These are phyloP conservation scores for Fraxinus sp. DNA, from an alignment of 305 asterid genomes.

Conservation along the genomic window DNA sequence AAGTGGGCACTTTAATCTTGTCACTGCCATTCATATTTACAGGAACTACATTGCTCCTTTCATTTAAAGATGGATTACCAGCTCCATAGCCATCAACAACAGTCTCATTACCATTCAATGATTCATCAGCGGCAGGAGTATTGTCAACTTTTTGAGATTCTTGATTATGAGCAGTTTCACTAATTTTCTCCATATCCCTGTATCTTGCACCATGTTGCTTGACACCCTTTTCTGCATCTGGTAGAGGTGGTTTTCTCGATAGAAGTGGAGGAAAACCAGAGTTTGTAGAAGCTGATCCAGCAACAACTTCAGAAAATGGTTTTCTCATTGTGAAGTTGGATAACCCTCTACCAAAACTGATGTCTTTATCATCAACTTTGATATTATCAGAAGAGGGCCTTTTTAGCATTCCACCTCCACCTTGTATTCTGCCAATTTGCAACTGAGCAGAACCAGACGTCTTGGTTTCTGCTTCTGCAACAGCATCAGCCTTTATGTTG, in stretches of 20 bases:
- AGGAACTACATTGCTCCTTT: conserved; percentile 43
- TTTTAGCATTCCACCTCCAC: conserved; percentile 43
- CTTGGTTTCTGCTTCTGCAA: conserved; percentile 35
- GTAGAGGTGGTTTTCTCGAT: conserved; percentile 49
- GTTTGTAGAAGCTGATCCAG: conserved; percentile 67
- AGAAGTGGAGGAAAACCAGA: conserved; percentile 84
- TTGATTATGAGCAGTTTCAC: conserved; percentile 41
- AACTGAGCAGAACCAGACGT: conserved; percentile 36
- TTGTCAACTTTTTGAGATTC: conserved; percentile 38
- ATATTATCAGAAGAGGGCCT: conserved; percentile 35
- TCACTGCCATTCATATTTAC: conserved; percentile 28
- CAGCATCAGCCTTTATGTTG: conserved; percentile 36
- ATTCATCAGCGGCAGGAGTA: conserved; percentile 34
- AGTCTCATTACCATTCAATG: conserved; percentile 29
- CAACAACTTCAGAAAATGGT: conserved; percentile 94
- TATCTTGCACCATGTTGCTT: conserved; percentile 42
- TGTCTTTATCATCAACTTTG: conserved; percentile 38
- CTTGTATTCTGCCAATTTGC: conserved; percentile 34
- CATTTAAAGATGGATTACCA: conserved; percentile 45
- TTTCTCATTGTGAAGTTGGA: conserved; percentile 66
- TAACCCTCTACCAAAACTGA: conserved; percentile 41
- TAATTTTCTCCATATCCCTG: conserved; percentile 35
- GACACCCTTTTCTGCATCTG: conserved; percentile 45
- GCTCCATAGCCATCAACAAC: conserved; percentile 27
- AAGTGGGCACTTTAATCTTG: conserved; percentile 34